Base-by-base conservation (phyloP, 192 early-diverging fungal species). In the Nowakowskiella sp. region DNA sequence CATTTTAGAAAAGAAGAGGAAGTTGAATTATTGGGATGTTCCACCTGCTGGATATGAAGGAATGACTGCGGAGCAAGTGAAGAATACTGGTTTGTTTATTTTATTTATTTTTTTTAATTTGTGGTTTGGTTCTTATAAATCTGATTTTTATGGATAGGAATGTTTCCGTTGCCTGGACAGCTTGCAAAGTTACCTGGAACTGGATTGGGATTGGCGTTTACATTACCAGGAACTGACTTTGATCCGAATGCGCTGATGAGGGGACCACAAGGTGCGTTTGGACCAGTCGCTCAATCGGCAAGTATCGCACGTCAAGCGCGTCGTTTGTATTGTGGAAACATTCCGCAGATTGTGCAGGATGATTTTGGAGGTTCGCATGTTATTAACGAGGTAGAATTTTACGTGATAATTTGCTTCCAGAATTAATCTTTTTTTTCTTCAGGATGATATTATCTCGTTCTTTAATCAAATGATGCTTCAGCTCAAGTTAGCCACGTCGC, bases 11-110 rank as follows among this genome's bases (percentile, higher is more conserved):
- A 64, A 89, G 47, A 67, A 66, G 10, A 73, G 85, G 16, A 91
- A 88, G 63, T 78, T 95, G 26, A 81, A 83, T 51, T 81, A 87
- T 63, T 98, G 95, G 95, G 95, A 98, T 71, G 67, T 87, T 46
- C 70, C 90, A 6, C 95, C 95, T 29, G 74, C 78, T 6, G 92
- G 91, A 22, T 95, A 81, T 54, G 91, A 97, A 63, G 82, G 77
- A 39, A 77, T 95, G 67, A 78, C 83, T 23, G 88, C 87, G 6
- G 61, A 71, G 34, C 87, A 95, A 49, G 93, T 88, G 49, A 98
- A 98, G 67, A 76, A 79, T 13, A 85, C 89, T 27, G 92, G 91
- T 74, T 57, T 43, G 64, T 64, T n/a, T 55, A 33, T 29, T 46
- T 23, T 23, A 1, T 22, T 1, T 42, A 27, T 19, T 2, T 31